Evolutionary conservation across 176 grass and related monocot genomes (phyloP), one percentile per base, ranked within the genome.

Genomic region (Carex scoparia): DNA sequence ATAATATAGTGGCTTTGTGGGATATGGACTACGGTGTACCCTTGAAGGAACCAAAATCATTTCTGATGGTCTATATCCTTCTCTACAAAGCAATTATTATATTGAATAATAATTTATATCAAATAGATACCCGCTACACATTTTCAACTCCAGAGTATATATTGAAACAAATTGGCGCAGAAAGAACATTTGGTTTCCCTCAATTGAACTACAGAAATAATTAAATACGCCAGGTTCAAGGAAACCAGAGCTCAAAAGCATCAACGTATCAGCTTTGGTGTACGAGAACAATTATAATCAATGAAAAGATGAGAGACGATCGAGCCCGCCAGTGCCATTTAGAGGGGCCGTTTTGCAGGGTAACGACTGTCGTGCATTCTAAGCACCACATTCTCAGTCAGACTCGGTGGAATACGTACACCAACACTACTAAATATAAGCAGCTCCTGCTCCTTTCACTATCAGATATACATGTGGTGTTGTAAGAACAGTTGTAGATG

Each of bases 321-420:
- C n/a, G n/a, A n/a, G 28, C 53, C 14, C 13, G 53, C 74, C 28
- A 79, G 74, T 15, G 12, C 6, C 28, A 79, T 13, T 35, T 12
- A 12, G 74, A 79, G 74, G 74, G 53, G 51, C 8, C 74, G 74
- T 79, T 79, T 35, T 58, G 74, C 49, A 58, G 74, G 27, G 53
- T 57, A 79, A 79, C 53, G 74, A 79, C 74, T 58, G 53, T 79
- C 74, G 49, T 56, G 74, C 74, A 8, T 79, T 15, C 30, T 14
- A 79, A 79, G 53, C 74, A 10, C 28, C 51, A 1, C 1, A 33
- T 32, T 79, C 51, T 18, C 15, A 23, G 53, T 58, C 28, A 9
- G 5, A 79, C 74, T 35, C 74, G 51, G 74, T 79, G 28, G 13
- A 15, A 35, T 58, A 38, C 37, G 37, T 38, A 30, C 23, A 79